Evolutionary conservation across 2,329 filamentous ascomycete species (phyloP).

Genomic region (Claviceps monticola): DNA sequence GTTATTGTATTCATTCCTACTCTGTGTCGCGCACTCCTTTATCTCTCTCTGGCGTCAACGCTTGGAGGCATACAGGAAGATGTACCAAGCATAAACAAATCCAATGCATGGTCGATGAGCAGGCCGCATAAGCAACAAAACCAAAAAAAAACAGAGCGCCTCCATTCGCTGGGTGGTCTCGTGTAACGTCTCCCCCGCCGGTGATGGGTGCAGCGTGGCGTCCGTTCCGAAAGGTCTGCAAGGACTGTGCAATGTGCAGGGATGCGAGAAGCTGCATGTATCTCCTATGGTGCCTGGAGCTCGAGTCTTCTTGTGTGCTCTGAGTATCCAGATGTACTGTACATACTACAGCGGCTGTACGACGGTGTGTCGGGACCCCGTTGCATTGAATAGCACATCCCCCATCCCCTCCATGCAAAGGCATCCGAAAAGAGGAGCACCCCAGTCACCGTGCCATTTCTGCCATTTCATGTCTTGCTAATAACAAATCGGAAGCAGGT

Average conservation of each 20-base stretch:
- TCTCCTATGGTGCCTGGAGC: constrained; percentile 9
- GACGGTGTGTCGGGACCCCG: constrained; percentile 8
- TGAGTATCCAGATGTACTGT: constrained; percentile 12
- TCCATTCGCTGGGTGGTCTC: constrained; percentile 2
- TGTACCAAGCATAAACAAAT: not conserved
- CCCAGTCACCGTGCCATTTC: constrained; percentile 7
- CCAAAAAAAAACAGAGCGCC: not conserved
- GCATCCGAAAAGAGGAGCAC: constrained; percentile 7
- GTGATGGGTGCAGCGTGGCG: constrained; percentile 12
- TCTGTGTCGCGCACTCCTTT: not conserved
- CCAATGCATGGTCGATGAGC: not conserved
- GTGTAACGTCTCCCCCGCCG: constrained; percentile 10
- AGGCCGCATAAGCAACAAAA: not conserved
- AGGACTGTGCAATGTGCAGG: constrained; percentile 5
- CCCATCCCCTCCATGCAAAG: constrained; percentile 9
- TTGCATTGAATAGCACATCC: constrained; percentile 7
- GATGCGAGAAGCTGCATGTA: constrained; percentile 7
- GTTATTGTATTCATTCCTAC: not conserved
- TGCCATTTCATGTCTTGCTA: constrained; percentile 9
- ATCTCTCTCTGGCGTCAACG: not conserved
- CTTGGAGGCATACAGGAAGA: not conserved
- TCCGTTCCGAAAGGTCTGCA: constrained; percentile 12
- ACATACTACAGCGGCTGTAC: constrained; percentile 8
- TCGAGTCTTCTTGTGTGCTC: constrained; percentile 5
- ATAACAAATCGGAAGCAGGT: constrained; percentile 7